These are phyloP conservation scores for Physaria fendleri DNA, from an alignment of 345 rosid genomes.

Conservation along the genomic window DNA sequence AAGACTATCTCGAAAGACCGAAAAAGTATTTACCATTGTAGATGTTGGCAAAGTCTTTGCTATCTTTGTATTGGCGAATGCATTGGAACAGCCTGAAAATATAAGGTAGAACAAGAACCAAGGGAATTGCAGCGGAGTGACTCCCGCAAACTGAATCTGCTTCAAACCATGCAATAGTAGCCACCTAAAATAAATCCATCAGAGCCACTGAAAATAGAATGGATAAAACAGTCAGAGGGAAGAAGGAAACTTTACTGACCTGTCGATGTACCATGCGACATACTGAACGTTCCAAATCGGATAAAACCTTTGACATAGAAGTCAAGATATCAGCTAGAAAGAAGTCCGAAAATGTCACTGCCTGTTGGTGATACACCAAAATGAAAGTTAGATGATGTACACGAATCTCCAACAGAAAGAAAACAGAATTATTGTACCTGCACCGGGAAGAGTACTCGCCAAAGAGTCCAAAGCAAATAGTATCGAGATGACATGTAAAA, in stretches of 20 bases:
- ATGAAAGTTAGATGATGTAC: not conserved
- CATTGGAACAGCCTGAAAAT: conserved; percentile 87
- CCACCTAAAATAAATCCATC: conserved; percentile 54
- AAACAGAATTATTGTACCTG: conserved; percentile 36
- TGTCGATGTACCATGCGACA: conserved; percentile 96
- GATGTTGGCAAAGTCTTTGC: conserved; percentile 61
- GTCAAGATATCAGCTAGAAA: conserved; percentile 92
- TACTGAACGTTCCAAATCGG: conserved; percentile 88
- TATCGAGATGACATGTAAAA: conserved; percentile 77
- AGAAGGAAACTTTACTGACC: conserved; percentile 40
- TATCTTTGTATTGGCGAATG: conserved; percentile 89
- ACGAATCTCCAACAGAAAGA: not conserved
- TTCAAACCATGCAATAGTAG: conserved; percentile 99
- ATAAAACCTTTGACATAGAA: conserved; percentile 93
- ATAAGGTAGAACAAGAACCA: conserved; percentile 91
- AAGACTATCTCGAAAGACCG: not conserved
- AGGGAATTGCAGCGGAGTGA: conserved; percentile 87
- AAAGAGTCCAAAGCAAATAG: conserved; percentile 76
- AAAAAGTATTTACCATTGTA: conserved; percentile 51
- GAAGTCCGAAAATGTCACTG: conserved; percentile 83
- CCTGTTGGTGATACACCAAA: conserved; percentile 37
- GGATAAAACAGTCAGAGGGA: not conserved
- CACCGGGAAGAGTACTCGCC: conserved; percentile 82
- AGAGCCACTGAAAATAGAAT: conserved; percentile 10
- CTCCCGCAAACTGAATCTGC: conserved; percentile 97